phyloP scores from a whole-genome alignment of 371 early-diverging fungal genomes.

The Mucor saturninus region DNA sequence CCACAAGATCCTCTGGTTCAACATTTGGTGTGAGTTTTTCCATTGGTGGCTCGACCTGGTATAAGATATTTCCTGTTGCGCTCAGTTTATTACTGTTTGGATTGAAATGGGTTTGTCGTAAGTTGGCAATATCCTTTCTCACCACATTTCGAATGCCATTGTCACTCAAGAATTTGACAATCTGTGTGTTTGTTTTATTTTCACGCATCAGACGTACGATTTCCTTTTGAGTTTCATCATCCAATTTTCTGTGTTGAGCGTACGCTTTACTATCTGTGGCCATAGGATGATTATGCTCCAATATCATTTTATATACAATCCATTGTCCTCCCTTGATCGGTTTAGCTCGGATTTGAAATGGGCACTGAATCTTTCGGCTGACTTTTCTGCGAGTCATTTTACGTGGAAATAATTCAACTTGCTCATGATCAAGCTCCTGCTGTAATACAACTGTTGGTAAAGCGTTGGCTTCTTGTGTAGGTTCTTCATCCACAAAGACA shows the following conservation, averaged over 20 bases:
- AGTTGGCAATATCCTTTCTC: constrained; percentile 25
- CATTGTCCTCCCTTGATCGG: constrained; percentile 1
- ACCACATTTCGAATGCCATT: constrained; percentile 18
- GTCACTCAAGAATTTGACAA: constrained; percentile 4
- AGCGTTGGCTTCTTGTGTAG: not conserved
- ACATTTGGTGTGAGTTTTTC: not conserved
- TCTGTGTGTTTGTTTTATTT: constrained; percentile 12
- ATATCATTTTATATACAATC: constrained; percentile 14
- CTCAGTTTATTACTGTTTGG: constrained; percentile 1
- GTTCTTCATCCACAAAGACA: not conserved
- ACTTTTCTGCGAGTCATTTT: constrained; percentile 14
- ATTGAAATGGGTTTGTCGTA: constrained; percentile 19
- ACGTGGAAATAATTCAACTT: not conserved
- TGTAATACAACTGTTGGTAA: constrained; percentile 1
- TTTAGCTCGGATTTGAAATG: constrained; percentile 24
- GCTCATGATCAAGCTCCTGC: not conserved
- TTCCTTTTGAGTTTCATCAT: constrained; percentile 3
- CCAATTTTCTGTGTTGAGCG: constrained; percentile 21
- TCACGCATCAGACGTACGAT: constrained; percentile 13
- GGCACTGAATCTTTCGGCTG: constrained; percentile 22
- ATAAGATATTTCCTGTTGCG: constrained; percentile 4
- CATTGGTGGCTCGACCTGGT: constrained; percentile 4
- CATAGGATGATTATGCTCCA: constrained; percentile 26
- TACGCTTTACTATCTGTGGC: constrained; percentile 20
- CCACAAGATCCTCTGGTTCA: not conserved